Percentiles rank a stretch among this genome's conserved stretches.
Evolutionary conservation across 306 rosid species (phyloP).

Genomic region (Aeschynomene evenia): DNA sequence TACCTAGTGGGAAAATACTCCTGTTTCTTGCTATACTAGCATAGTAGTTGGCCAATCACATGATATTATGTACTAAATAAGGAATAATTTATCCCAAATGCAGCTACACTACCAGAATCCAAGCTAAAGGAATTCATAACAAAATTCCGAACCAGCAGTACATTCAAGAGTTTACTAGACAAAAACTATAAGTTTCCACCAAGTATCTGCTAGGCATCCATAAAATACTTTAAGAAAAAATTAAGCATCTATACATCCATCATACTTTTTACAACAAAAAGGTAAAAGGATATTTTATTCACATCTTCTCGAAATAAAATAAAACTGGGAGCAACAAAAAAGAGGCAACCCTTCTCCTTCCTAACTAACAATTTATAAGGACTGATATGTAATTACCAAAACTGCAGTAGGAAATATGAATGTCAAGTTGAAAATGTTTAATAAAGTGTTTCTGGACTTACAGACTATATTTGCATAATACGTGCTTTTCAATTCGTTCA

Average conservation of each 20-base stretch:
- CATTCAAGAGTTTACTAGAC: neutral
- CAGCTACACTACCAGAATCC: neutral
- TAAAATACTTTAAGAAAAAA: neutral
- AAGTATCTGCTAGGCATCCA: neutral
- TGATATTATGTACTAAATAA: neutral
- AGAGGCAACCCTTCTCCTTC: neutral
- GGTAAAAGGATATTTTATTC: neutral
- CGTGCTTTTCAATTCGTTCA: neutral
- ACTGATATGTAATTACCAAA: neutral
- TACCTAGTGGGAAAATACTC: neutral
- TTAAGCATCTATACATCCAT: neutral
- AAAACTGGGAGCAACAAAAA: neutral
- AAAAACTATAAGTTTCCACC: slow-evolving; percentile 13
- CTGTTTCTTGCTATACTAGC: neutral
- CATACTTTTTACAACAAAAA: neutral
- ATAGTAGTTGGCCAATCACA: neutral
- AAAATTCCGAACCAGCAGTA: neutral
- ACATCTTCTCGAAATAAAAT: neutral
- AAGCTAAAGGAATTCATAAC: neutral
- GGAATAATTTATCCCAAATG: slow-evolving; percentile 3
- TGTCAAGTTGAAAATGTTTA: neutral
- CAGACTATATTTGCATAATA: neutral
- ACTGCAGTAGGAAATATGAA: neutral
- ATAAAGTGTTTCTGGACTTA: too few species aligned
- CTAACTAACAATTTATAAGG: neutral